Base-by-base conservation (phyloP, 805 yeast genomes). In the Nakazawaea sp. region DNA sequence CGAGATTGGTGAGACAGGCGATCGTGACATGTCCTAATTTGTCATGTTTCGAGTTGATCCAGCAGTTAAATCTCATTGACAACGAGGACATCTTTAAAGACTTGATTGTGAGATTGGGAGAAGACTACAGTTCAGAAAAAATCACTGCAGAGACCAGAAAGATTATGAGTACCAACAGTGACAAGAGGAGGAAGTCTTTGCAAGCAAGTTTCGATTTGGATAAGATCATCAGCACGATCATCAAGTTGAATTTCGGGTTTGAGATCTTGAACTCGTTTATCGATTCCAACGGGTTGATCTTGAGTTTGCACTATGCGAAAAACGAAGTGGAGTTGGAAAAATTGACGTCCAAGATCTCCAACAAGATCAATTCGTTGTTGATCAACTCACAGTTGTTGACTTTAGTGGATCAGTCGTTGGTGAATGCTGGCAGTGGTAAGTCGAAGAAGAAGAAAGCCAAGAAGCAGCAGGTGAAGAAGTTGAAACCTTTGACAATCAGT, bases 1-100 rank as follows among this genome's bases (percentile, higher is more conserved):
- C 86, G 26, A 72, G 82, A 43, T 66, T 88, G 40, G 68, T 81
- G 55, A 76, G 87, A 58, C 95, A 84, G 55, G 90, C 94, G 1
- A 72, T 87, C 34, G 83, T 80, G 11, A 79, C 92, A 1, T 82
- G 92, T 43, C 80, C 84, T 5, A 77, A 78, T 39, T 59, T 88
- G 27, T 69, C 82, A 7, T 66, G 82, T 32, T 55, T 56, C 4
- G 95, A 84, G 42, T 63, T 89, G 18, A 60, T 85, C 27, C 53
- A 58, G 6, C 87, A 83, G 41, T 64, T 88, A 35, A 64, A 75
- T 40, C 58, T 64, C 11, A 62, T 67, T 10, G 75, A 71, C 19
- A 74, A 74, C 45, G 79, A 73, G 32, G 86, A 76, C 20, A 70
- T 83, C 28, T 80, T 83, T 50, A 64, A 68, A 36, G 95, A 83